Conservation (phyloP, 768 basidiomycete genomes). For the Gloeostereum incarnatum region DNA sequence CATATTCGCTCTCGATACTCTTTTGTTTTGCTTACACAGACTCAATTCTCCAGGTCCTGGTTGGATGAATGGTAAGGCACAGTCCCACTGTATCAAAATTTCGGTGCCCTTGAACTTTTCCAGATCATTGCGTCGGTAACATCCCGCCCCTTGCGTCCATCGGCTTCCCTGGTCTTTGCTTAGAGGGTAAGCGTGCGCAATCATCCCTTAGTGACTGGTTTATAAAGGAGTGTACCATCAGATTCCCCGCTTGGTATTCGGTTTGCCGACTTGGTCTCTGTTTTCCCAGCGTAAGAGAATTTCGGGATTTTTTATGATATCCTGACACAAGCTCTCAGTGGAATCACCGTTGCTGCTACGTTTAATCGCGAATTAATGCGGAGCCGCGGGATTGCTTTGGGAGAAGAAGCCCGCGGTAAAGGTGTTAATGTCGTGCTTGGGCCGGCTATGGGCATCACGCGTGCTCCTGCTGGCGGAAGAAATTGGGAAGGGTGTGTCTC, state of each 20-base stretch:
- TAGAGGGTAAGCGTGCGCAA: slow-evolving; percentile 25
- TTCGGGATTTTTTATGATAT: neutral
- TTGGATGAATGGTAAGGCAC: slow-evolving; percentile 10
- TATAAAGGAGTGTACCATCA: slow-evolving; percentile 1
- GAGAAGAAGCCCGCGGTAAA: slow-evolving; percentile 50
- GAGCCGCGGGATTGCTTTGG: slow-evolving; percentile 45
- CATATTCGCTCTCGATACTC: neutral
- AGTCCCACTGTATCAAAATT: neutral
- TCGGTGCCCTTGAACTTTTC: neutral
- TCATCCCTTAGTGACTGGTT: neutral
- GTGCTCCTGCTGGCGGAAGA: slow-evolving; percentile 36
- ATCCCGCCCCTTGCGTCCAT: slow-evolving; percentile 36
- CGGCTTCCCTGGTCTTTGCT: slow-evolving; percentile 38
- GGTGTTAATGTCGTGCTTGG: slow-evolving; percentile 47
- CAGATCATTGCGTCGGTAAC: slow-evolving; percentile 41
- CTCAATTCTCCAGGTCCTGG: slow-evolving; percentile 7
- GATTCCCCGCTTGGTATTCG: slow-evolving; percentile 45
- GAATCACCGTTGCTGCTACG: slow-evolving; percentile 42
- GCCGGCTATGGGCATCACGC: slow-evolving; percentile 35
- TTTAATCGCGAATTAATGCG: slow-evolving; percentile 49
- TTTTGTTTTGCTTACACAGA: too few relatives aligned
- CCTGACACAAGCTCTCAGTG: slow-evolving; percentile 17
- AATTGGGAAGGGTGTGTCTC: slow-evolving; percentile 40
- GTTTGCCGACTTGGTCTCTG: slow-evolving; percentile 34
- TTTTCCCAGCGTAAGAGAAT: slow-evolving; percentile 34